Conservation (phyloP, 495 filamentous ascomycete species). For the Penicillium tannophilum region DNA sequence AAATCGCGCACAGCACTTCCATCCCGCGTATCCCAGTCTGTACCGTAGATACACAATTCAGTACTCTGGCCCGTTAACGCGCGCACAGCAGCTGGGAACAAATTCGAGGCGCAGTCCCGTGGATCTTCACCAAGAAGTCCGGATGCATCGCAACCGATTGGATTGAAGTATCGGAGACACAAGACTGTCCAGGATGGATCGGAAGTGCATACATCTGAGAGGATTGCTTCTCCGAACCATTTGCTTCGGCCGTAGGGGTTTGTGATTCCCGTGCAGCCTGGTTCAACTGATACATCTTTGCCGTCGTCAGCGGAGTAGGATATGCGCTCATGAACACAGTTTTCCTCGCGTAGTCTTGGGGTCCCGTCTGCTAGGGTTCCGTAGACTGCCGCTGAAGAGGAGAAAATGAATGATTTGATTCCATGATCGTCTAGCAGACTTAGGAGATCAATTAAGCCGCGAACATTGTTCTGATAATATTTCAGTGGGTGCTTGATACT, state of each 20-base stretch:
- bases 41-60: slow-evolving; percentile 9
- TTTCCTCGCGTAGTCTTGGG: slow-evolving; percentile 4
- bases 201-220: slow-evolving; percentile 4
- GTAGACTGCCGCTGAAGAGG: slow-evolving; percentile 7
- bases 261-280: slow-evolving; percentile 9
- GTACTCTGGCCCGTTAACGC: not conserved
- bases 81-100: slow-evolving; percentile 4
- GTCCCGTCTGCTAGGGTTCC: not conserved
- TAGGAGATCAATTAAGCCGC: slow-evolving; percentile 3
- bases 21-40: slow-evolving; percentile 8
- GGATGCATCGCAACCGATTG: slow-evolving; percentile 8
- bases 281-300: not conserved
- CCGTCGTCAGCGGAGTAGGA: not conserved
- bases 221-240: slow-evolving; percentile 8
- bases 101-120: not conserved
- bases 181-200: slow-evolving; percentile 8
- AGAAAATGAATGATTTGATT: slow-evolving; percentile 10
- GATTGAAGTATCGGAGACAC: slow-evolving; percentile 10
- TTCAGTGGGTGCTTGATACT: slow-evolving; percentile 5
- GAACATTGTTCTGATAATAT: slow-evolving; percentile 9
- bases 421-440: slow-evolving; percentile 4
- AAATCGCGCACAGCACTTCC: slow-evolving; percentile 9
- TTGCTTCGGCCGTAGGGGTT: slow-evolving; percentile 12
- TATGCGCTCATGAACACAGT: slow-evolving; percentile 6
- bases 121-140: slow-evolving; percentile 7